phyloP scores from a whole-genome alignment of 2,329 filamentous ascomycete genomes.

The Colletotrichum abscissum region DNA sequence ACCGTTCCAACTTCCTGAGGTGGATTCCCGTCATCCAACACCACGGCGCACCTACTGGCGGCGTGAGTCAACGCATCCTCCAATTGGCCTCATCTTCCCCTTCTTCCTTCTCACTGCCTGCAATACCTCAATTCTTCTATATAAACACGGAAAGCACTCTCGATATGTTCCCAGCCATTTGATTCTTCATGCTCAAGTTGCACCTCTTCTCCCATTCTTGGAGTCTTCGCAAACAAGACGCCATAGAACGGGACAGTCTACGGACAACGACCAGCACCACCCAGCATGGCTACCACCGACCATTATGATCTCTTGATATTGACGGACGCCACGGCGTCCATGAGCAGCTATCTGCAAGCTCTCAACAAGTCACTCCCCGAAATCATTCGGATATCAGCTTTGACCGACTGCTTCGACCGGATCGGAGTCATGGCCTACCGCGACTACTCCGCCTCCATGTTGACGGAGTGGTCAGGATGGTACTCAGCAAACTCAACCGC shows the following conservation, averaged over 20 bases:
- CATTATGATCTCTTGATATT: slow-evolving; percentile 58
- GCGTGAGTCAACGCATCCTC: slow-evolving; percentile 1
- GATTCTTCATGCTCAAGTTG: neutral
- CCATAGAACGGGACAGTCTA: neutral
- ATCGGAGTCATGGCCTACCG: slow-evolving; percentile 63
- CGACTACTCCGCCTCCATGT: slow-evolving; percentile 51
- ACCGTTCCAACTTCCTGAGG: neutral
- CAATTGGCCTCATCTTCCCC: neutral
- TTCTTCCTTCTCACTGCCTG: neutral
- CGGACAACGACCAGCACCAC: neutral
- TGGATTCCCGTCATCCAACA: neutral
- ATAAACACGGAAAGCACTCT: neutral
- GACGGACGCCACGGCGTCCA: slow-evolving; percentile 59
- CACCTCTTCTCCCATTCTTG: neutral
- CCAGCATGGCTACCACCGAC: slow-evolving; percentile 17
- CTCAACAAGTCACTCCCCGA: slow-evolving; percentile 60
- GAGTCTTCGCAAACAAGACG: neutral
- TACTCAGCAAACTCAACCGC: slow-evolving; percentile 36
- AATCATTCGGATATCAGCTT: slow-evolving; percentile 59
- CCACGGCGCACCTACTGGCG: neutral
- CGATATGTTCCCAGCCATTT: neutral
- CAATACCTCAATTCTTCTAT: neutral
- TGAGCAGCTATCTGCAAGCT: slow-evolving; percentile 54
- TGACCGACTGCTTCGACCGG: slow-evolving; percentile 61
- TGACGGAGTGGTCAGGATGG: slow-evolving; percentile 63